Conservation (phyloP, 2,329 filamentous ascomycete genomes). For the Colletotrichum graminicola region DNA sequence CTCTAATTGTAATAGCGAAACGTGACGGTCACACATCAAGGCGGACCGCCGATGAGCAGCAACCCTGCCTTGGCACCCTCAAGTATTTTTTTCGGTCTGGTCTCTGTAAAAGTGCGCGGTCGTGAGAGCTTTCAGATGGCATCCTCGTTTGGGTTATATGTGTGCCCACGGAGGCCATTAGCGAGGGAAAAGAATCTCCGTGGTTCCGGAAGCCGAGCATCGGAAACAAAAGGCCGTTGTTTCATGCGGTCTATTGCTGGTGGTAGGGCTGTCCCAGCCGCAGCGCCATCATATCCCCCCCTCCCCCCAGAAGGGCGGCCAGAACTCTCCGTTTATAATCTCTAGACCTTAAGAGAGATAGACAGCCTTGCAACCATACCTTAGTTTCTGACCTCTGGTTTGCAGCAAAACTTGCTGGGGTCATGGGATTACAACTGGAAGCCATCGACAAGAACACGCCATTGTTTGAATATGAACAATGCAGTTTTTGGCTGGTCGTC, state of each 20-base stretch:
- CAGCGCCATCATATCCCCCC: background rate
- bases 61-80: background rate
- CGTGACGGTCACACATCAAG: slow-evolving; percentile 1
- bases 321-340: background rate
- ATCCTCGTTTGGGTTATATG: slow-evolving; percentile 12
- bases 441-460: background rate
- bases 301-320: slow-evolving; percentile 3
- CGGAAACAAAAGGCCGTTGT: slow-evolving; percentile 37
- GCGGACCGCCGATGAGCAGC: background rate
- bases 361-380: too few species aligned
- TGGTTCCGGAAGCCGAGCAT: slow-evolving; percentile 35
- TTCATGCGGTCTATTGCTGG: slow-evolving; percentile 27
- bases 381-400: background rate
- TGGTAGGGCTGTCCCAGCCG: slow-evolving; percentile 19
- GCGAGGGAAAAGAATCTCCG: background rate
- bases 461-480: background rate
- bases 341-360: too few species aligned
- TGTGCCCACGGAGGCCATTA: slow-evolving; percentile 3
- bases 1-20: background rate
- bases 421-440: background rate
- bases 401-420: background rate
- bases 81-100: background rate
- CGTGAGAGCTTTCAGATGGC: slow-evolving; percentile 35
- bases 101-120: background rate
- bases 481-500: slow-evolving; percentile 10